These are phyloP conservation scores for Monosporascus ibericus DNA, from an alignment of 2,329 filamentous ascomycete species.

Conservation along the genomic window DNA sequence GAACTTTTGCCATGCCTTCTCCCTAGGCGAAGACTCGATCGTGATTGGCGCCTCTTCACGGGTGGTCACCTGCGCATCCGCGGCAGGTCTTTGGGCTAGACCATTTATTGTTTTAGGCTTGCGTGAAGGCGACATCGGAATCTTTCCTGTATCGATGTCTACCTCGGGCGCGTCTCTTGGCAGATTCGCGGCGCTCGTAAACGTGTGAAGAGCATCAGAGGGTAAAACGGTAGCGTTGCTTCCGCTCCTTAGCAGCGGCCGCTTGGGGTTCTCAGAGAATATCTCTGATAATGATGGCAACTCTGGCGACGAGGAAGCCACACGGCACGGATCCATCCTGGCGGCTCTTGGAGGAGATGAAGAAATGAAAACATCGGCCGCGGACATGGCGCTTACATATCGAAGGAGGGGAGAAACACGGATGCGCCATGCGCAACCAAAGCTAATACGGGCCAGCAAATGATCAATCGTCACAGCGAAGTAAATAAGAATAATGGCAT, in stretches of 20 bases:
- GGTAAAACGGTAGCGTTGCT: conserved; percentile 32
- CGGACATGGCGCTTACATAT: conserved; percentile 24
- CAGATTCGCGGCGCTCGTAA: conserved; percentile 36
- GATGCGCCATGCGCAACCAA: conserved; percentile 44
- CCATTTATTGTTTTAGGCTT: conserved; percentile 9
- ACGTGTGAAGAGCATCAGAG: conserved; percentile 28
- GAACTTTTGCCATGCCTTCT: conserved; percentile 33
- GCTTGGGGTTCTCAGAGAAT: conserved; percentile 30
- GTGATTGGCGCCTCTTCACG: conserved; percentile 6
- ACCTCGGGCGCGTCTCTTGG: conserved; percentile 28
- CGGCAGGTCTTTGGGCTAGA: conserved; percentile 7
- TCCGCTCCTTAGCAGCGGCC: conserved; percentile 28
- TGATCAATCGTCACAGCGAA: conserved; percentile 6
- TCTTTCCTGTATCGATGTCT: conserved; percentile 22
- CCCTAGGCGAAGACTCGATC: conserved; percentile 19
- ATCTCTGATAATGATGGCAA: conserved; percentile 47
- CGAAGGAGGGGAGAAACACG: conserved; percentile 19
- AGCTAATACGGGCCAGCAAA: conserved; percentile 11
- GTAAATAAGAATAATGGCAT: neutral
- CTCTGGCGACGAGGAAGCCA: conserved; percentile 47
- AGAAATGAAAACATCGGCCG: conserved; percentile 23
- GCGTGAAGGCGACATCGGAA: conserved; percentile 16
- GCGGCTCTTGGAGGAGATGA: conserved; percentile 23
- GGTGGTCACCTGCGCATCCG: conserved; percentile 6
- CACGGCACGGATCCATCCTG: conserved; percentile 18